phyloP scores from a whole-genome alignment of 352 stramenopile species.

The Thalassiosira hispida region DNA sequence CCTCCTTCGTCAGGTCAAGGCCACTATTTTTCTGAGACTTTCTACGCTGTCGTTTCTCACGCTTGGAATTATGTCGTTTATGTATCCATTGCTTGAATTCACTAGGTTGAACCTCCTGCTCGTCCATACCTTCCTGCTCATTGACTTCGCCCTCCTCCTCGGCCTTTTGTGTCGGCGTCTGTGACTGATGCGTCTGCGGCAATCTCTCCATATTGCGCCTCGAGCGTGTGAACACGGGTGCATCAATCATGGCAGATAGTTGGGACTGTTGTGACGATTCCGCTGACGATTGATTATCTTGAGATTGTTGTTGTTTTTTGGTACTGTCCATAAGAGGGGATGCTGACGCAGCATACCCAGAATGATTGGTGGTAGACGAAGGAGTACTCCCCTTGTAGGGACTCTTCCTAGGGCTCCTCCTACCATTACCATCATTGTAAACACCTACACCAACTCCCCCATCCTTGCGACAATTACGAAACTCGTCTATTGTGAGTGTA shows the following conservation, averaged over 20 bases:
- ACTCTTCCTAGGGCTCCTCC: background rate
- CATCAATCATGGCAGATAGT: constrained; percentile 44
- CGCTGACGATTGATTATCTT: background rate
- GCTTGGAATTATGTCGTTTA: constrained; percentile 24
- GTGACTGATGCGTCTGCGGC: constrained; percentile 15
- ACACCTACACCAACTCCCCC: background rate
- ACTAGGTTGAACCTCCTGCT: constrained; percentile 12
- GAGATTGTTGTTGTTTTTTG: constrained; percentile 1
- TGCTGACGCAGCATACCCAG: background rate
- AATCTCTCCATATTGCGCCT: constrained; percentile 27
- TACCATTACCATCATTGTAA: background rate
- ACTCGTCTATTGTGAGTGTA: constrained; percentile 17
- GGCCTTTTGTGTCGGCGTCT: constrained; percentile 7
- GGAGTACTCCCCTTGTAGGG: background rate
- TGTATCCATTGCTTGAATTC: constrained; percentile 34
- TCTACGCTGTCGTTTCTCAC: constrained; percentile 21
- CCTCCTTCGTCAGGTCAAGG: background rate
- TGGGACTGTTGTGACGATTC: constrained; percentile 18
- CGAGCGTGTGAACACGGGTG: constrained; percentile 39
- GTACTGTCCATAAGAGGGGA: background rate
- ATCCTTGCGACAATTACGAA: background rate
- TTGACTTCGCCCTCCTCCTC: background rate
- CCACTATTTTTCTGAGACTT: constrained; percentile 4
- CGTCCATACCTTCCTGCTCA: background rate
- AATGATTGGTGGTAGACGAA: background rate